Base-by-base conservation (phyloP, 768 basidiomycete genomes). In the Imleria badia region DNA sequence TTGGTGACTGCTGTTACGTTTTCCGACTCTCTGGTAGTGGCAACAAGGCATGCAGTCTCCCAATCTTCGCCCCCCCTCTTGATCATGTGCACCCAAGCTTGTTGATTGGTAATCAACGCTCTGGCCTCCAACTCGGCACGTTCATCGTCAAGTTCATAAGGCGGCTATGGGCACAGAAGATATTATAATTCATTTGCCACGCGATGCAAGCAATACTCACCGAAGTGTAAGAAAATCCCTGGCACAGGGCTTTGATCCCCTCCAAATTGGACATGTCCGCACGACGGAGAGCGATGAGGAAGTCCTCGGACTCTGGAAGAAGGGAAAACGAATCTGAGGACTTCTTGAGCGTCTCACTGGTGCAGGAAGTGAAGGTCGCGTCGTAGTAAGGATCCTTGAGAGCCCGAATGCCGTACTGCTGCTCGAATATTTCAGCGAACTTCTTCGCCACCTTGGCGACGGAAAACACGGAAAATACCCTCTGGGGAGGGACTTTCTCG, bases 381-480 rank as follows among this genome's bases (percentile, higher is more conserved):
- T 78, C 76, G 55, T 91, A 90, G 62, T 89, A 90, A 0, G 81
- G 80, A 0, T 52, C 33, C 36, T 74, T 65, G 31, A 64, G 42
- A 4, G 59, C 53, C 23, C 83, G 33, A 19, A 62, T 56, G 22
- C 43, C 54, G 33, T 54, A 43, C 19, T 40, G 23, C 72, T 70
- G 87, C 85, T 60, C 39, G 20, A 66, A 89, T 17, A 73, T 59
- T 2, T 66, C 48, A 4, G 76, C 74, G 56, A 91, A 87, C 4
- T 61, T 59, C 9, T 55, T 38, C 4, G 81, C 70, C 17, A 89
- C 69, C 7, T 63, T 59, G 5, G 81, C 75, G 6, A 78, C 73
- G 2, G 84, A 81, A 59, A 88, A 91, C 10, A 89, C 75, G 2
- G 89, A 87, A 66, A 84, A 91, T 0, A 86, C 74, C 12, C 86